These are phyloP conservation scores for Bacidia rubella DNA, from an alignment of 495 filamentous ascomycete genomes.

Conservation along the genomic window DNA sequence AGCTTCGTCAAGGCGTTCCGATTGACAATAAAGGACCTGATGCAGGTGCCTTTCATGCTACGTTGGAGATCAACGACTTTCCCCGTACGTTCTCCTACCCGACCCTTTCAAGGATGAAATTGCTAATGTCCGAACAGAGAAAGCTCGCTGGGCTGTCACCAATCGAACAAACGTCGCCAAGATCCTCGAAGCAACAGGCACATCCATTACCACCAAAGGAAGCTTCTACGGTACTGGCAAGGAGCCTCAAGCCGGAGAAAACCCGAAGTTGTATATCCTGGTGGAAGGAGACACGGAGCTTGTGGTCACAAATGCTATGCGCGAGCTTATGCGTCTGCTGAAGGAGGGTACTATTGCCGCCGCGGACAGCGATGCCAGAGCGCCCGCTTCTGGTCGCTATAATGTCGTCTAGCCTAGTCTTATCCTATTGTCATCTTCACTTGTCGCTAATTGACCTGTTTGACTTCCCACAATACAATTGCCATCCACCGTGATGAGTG, in stretches of 20 bases:
- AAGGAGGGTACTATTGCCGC: slow-evolving; percentile 89
- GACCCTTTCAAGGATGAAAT: slow-evolving; percentile 11
- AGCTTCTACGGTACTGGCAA: slow-evolving; percentile 77
- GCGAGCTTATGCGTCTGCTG: slow-evolving; percentile 73
- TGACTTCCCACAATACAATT: background rate
- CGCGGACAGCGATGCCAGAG: slow-evolving; percentile 67
- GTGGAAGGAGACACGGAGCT: slow-evolving; percentile 95
- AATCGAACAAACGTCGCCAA: slow-evolving; percentile 98
- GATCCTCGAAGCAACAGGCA: slow-evolving; percentile 88
- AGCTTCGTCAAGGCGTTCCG: slow-evolving; percentile 78
- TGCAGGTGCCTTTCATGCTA: slow-evolving; percentile 93
- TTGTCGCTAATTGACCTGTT: background rate
- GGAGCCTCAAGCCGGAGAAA: slow-evolving; percentile 54
- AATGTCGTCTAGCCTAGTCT: slow-evolving; percentile 73
- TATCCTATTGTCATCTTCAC: background rate
- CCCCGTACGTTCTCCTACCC: slow-evolving; percentile 46
- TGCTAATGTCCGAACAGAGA: slow-evolving; percentile 40
- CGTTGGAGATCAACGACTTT: slow-evolving; percentile 97
- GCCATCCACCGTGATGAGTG: background rate
- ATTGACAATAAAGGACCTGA: slow-evolving; percentile 99
- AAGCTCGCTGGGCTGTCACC: slow-evolving; percentile 97
- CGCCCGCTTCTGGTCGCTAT: slow-evolving; percentile 74
- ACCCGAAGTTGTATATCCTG: slow-evolving; percentile 89
- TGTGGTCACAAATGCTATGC: slow-evolving; percentile 81
- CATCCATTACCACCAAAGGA: slow-evolving; percentile 95